phyloP scores from a whole-genome alignment of 2,329 filamentous ascomycete species.

The Aspergillus melleus region DNA sequence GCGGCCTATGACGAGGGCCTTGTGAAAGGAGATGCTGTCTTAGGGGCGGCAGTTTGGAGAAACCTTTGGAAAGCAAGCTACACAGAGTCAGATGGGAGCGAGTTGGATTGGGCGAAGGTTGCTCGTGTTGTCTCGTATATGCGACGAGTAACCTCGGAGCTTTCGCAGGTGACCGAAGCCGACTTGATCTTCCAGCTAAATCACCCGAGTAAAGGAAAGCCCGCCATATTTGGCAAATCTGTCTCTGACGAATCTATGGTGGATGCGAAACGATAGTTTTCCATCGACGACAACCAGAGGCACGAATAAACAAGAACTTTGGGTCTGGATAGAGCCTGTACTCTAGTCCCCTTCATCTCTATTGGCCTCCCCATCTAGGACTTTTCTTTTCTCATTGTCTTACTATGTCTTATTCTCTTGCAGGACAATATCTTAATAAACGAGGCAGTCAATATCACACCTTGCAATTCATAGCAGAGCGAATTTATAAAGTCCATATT shows the following conservation, averaged over 20 bases:
- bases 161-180: constrained; percentile 56
- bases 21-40: constrained; percentile 48
- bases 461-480: not conserved
- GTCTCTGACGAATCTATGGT: constrained; percentile 41
- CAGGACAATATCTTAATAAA: not conserved
- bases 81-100: constrained; percentile 36
- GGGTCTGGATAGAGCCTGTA: not conserved
- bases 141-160: constrained; percentile 55
- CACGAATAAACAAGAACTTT: not conserved
- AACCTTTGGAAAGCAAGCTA: constrained; percentile 80
- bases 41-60: constrained; percentile 77
- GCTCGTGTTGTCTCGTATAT: constrained; percentile 65
- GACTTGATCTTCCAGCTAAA: constrained; percentile 54
- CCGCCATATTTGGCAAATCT: constrained; percentile 35
- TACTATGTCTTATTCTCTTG: not conserved
- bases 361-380: not conserved
- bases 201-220: constrained; percentile 37
- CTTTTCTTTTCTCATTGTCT: not conserved
- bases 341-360: not conserved
- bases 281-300: not conserved
- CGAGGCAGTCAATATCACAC: not conserved
- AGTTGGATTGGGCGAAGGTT: constrained; percentile 62
- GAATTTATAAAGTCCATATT: not conserved
- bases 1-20: constrained; percentile 60
- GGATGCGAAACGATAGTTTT: constrained; percentile 27